phyloP scores from a whole-genome alignment of 163 green algal genomes.

The Volvox carteri region DNA sequence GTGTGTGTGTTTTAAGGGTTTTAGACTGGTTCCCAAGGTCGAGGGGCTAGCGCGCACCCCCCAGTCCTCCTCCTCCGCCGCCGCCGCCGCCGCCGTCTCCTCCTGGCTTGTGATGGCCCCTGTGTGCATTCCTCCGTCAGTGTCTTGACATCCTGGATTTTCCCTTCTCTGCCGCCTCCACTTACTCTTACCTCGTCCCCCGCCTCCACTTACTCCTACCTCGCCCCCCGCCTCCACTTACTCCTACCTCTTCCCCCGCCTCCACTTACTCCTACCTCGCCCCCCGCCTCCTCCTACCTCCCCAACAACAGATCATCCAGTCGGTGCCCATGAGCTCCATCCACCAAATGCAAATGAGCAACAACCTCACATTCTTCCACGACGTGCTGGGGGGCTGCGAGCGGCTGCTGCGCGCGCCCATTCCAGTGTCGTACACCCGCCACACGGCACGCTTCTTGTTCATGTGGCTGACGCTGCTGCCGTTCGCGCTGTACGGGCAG shows the following conservation, averaged over 20 bases:
- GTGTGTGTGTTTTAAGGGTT: no score
- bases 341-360: conserved; percentile 72
- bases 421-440: conserved; percentile 74
- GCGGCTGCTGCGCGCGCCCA: conserved; percentile 77
- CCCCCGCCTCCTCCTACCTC: background rate
- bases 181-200: background rate
- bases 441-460: conserved; percentile 70
- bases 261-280: background rate
- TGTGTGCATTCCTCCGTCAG: no score
- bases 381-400: conserved; percentile 80
- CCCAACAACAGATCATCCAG: conserved; percentile 59
- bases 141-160: no score
- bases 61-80: no score
- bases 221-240: no score
- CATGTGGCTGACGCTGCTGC: conserved; percentile 73
- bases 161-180: background rate
- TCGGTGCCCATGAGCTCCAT: conserved; percentile 63
- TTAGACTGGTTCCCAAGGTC: no score
- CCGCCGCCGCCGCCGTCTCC: no score
- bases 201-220: background rate
- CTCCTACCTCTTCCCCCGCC: background rate
- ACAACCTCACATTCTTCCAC: conserved; percentile 84
- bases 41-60: no score
- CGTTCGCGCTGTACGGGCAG: conserved; percentile 62
- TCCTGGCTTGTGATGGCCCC: no score